phyloP scores from a whole-genome alignment of 2,329 filamentous ascomycete species.

The Apiospora malaysiana region DNA sequence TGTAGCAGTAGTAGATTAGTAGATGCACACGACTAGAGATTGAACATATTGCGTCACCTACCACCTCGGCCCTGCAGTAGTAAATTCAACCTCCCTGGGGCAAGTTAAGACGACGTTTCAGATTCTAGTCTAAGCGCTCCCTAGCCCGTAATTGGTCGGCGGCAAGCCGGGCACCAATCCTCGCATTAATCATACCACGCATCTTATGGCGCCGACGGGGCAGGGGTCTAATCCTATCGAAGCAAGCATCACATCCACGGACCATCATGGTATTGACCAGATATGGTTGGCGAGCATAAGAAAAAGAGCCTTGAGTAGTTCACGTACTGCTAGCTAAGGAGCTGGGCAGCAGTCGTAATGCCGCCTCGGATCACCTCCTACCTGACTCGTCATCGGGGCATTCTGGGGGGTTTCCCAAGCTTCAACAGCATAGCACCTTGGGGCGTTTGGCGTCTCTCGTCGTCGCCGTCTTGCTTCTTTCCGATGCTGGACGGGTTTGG shows the following conservation, averaged over 20 bases:
- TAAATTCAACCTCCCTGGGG: neutral
- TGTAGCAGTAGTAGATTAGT: too few relatives aligned
- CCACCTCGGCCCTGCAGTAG: neutral
- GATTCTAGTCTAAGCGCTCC: constrained; percentile 8
- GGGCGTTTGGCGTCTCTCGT: neutral
- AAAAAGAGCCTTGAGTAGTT: neutral
- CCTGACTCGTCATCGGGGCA: constrained; percentile 7
- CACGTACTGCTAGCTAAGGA: neutral
- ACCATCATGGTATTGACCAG: neutral
- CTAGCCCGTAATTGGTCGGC: constrained; percentile 3
- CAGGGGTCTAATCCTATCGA: constrained; percentile 5
- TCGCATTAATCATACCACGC: constrained; percentile 17
- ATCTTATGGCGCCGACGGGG: constrained; percentile 10
- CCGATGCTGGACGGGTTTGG: neutral
- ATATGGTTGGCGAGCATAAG: neutral
- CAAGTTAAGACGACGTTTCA: constrained; percentile 21
- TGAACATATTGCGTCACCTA: neutral
- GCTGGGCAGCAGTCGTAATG: neutral
- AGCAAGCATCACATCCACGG: neutral
- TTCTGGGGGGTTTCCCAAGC: neutral
- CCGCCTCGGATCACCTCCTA: neutral
- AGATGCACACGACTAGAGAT: neutral
- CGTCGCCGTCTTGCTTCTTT: neutral
- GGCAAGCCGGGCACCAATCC: constrained; percentile 2
- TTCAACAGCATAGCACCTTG: neutral